Percentiles rank a stretch among this genome's conserved stretches.
Evolutionary conservation across 805 yeast species (phyloP).

Genomic region (Jamesozyma jinghongensis): DNA sequence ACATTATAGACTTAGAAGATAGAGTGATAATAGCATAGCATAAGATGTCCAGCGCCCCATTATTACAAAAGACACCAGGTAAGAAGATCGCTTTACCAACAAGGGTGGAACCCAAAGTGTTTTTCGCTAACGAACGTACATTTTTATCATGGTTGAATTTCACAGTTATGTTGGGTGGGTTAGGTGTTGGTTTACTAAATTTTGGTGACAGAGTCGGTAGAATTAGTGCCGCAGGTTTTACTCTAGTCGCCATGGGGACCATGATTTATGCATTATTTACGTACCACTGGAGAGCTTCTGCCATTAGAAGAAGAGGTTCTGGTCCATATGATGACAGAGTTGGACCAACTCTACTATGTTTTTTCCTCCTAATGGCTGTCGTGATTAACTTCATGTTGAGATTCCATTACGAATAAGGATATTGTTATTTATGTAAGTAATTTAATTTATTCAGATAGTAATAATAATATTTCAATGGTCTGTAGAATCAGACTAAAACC

Average conservation of each 20-base stretch:
- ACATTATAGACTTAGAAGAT: no score
- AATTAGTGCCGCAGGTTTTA: constrained; percentile 86
- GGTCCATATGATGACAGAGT: constrained; percentile 98
- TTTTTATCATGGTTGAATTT: constrained; percentile 97
- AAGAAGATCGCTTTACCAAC: constrained; percentile 97
- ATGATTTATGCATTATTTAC: constrained; percentile 93
- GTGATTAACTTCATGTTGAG: constrained; percentile 86
- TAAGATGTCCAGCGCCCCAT: constrained; percentile 58
- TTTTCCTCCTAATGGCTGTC: constrained; percentile 86
- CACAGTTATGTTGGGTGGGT: constrained; percentile 95
- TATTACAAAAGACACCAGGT: constrained; percentile 64
- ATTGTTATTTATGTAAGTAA: not conserved
- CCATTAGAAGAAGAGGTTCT: constrained; percentile 92
- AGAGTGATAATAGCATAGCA: no score
- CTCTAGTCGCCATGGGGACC: constrained; percentile 93
- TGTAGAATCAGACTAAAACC: no score
- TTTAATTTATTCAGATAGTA: no score
- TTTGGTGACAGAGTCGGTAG: constrained; percentile 94
- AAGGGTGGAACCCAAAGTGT: constrained; percentile 96
- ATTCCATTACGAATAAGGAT: constrained; percentile 17
- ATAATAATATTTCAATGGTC: no score
- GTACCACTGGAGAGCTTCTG: constrained; percentile 99
- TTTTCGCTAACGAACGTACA: constrained; percentile 98
- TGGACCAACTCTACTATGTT: constrained; percentile 96
- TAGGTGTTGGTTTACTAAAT: constrained; percentile 91